Evolutionary conservation across 2,329 filamentous ascomycete species (phyloP).

Genomic region (Ceratocystis huliohia): DNA sequence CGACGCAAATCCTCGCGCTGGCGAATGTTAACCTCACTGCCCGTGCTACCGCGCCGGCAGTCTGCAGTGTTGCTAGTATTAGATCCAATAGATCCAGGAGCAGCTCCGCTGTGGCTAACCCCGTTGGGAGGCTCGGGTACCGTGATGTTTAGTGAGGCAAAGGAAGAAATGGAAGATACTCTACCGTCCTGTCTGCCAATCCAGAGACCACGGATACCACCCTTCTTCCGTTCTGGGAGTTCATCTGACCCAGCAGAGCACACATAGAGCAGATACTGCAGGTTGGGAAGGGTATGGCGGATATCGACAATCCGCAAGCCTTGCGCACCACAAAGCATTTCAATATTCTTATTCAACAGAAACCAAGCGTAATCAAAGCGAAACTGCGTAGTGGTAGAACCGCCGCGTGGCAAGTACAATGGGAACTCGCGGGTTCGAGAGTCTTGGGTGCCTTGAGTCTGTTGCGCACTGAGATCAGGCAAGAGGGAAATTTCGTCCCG

Average conservation of each 20-base stretch:
- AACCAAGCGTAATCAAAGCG: constrained; percentile 95
- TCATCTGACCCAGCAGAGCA: constrained; percentile 64
- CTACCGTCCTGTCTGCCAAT: constrained; percentile 27
- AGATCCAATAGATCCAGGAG: constrained; percentile 21
- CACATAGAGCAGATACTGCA: constrained; percentile 86
- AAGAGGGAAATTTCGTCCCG: constrained; percentile 59
- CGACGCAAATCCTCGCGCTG: constrained; percentile 33
- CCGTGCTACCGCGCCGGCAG: constrained; percentile 32
- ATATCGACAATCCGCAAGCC: constrained; percentile 77
- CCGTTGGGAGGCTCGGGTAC: background rate
- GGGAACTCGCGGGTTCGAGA: constrained; percentile 59
- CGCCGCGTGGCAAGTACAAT: constrained; percentile 52
- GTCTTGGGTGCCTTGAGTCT: constrained; percentile 10
- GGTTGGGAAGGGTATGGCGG: constrained; percentile 78
- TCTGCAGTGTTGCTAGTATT: constrained; percentile 2
- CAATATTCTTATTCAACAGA: constrained; percentile 90
- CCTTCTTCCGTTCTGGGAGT: constrained; percentile 47
- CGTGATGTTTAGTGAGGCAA: background rate
- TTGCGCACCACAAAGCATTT: constrained; percentile 51
- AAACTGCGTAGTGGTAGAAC: constrained; percentile 59
- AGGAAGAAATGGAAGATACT: background rate
- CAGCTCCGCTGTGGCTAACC: background rate
- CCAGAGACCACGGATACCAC: constrained; percentile 48
- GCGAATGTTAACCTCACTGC: constrained; percentile 32
- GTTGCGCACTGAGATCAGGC: constrained; percentile 29